Evolutionary conservation across 768 basidiomycete species (phyloP).

Genomic region (Pleurotus platypus): DNA sequence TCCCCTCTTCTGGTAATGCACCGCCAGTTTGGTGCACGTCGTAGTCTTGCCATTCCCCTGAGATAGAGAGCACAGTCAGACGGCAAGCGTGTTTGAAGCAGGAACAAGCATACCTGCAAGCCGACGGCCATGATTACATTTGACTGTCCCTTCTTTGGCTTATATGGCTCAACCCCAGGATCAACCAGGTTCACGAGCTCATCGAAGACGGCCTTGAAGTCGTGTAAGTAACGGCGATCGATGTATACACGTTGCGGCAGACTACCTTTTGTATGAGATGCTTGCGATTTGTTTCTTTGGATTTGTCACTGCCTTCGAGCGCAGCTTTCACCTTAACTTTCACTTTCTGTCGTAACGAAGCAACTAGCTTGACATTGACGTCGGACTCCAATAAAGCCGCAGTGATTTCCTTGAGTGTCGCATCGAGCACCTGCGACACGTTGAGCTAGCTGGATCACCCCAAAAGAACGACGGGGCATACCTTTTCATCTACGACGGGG

Average conservation of each 20-base stretch:
- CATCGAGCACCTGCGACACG: slow-evolving; percentile 76
- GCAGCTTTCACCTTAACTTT: slow-evolving; percentile 85
- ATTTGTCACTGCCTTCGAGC: slow-evolving; percentile 68
- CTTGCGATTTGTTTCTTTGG: slow-evolving; percentile 79
- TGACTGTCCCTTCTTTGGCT: slow-evolving; percentile 90
- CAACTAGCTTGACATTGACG: slow-evolving; percentile 96
- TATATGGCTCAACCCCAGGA: slow-evolving; percentile 92
- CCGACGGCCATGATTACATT: slow-evolving; percentile 99
- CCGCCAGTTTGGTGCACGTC: slow-evolving; percentile 97
- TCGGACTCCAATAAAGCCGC: slow-evolving; percentile 93
- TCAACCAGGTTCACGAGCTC: slow-evolving; percentile 95
- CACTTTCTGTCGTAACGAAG: slow-evolving; percentile 82
- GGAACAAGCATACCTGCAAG: slow-evolving; percentile 62
- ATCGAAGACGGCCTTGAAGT: slow-evolving; percentile 84
- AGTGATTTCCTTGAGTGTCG: slow-evolving; percentile 91
- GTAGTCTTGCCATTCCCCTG: slow-evolving; percentile 99
- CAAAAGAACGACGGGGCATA: slow-evolving; percentile 23
- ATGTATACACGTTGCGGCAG: not conserved
- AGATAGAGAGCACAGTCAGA: not conserved
- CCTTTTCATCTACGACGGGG: slow-evolving; percentile 90
- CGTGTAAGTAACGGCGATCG: no score
- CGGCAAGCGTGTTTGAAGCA: not conserved
- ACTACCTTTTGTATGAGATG: slow-evolving; percentile 88
- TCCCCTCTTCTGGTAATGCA: slow-evolving; percentile 94
- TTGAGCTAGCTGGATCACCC: not conserved